Evolutionary conservation across 495 filamentous ascomycete species (phyloP), one percentile per base, ranked within the genome.

Genomic region (Aspergillus haitiensis): DNA sequence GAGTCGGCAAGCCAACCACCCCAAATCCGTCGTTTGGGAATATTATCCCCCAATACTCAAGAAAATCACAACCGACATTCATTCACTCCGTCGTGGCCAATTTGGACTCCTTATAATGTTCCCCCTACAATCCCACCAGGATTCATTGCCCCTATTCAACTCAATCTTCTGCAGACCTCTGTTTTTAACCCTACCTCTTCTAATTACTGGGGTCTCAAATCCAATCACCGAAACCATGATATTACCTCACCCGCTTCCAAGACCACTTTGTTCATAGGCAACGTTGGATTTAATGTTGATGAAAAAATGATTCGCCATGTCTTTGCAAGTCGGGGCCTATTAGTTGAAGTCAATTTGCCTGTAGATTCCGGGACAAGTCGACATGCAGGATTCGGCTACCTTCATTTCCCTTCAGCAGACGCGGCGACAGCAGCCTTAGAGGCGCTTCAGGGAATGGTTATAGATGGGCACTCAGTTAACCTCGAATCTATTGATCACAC

Each of bases 371-470:
- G 89, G 6, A 85, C 86, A 58, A 90, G 90, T 15, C 83, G 84
- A 62, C 88, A 86, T 68, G 96, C 96, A 79, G 94, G 94, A 44
- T 98, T 96, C 66, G 95, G 91, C 45, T 99, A 97, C 67, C 83
- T 97, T 49, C 82, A 83, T 59, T 96, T 94, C 75, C 72, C 74
- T 50, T 88, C 87, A 0, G 72, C 90, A 40, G 87, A 92, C 16
- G 88, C 93, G 51, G 91, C 93, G 47, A 89, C 86, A 70, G 81
- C 77, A 56, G 94, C 88, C 35, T 85, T 92, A 50, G 83, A 90
- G 58, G 76, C 72, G 12, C 81, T 92, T 73, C 88, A 89, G 57
- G 94, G 94, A 56, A 77, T 81, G 53, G 79, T 87, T 47, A 84
- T 98, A 63, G 86, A 84, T 66, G 92, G 90, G 18, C 91, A 94